phyloP scores from a whole-genome alignment of 257 asterid genomes.

The Fraxinus americana region DNA sequence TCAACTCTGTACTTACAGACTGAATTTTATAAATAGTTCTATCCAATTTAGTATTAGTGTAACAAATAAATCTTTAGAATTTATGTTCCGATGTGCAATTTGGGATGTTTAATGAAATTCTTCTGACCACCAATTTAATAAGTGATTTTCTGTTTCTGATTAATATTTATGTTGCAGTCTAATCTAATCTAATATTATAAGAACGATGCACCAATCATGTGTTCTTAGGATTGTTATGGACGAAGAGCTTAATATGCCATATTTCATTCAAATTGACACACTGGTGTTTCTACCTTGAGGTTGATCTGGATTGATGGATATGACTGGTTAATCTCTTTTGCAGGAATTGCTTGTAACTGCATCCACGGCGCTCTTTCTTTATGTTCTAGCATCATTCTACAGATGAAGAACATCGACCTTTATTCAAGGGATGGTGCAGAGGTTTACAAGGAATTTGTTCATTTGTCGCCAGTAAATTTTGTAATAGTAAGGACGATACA shows the following conservation, averaged over 20 bases:
- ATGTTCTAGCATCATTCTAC: conserved; percentile 71
- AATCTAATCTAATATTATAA: too few species aligned
- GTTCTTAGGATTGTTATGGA: too few species aligned
- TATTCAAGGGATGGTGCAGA: conserved; percentile 1
- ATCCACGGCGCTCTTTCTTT: conserved; percentile 65
- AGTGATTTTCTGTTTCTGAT: too few species aligned
- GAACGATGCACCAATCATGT: too few species aligned
- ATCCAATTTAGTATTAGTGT: too few species aligned
- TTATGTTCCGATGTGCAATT: not conserved
- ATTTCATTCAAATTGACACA: too few species aligned
- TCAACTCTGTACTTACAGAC: not conserved
- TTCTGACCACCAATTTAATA: too few species aligned
- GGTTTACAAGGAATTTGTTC: conserved; percentile 15
- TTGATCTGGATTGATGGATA: too few species aligned
- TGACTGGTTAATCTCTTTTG: conserved; percentile 9
- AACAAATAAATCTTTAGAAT: not conserved
- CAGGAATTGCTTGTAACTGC: conserved; percentile 88
- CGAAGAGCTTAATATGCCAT: too few species aligned
- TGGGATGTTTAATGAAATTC: too few species aligned
- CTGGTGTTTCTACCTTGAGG: too few species aligned
- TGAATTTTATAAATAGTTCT: not conserved
- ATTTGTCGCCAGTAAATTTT: conserved; percentile 10
- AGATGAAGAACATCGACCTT: conserved; percentile 37
- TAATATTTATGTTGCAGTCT: too few species aligned
- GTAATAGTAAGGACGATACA: not conserved